Evolutionary conservation across 371 early-diverging fungal species (phyloP).

Genomic region (Mortierella sp.): DNA sequence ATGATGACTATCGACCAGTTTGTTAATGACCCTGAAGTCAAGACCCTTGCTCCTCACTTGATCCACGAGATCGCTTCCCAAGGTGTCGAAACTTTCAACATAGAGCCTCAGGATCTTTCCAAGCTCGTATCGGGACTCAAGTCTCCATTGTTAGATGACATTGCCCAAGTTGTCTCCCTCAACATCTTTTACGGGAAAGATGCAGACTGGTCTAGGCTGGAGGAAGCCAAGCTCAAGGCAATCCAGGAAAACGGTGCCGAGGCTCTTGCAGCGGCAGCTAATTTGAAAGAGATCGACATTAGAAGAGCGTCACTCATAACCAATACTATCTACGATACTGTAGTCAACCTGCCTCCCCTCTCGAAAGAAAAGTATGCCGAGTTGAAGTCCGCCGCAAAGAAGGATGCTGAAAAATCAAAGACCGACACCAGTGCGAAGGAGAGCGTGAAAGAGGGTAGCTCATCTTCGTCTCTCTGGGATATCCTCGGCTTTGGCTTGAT

Average conservation of each 20-base stretch:
- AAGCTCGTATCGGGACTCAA: slow-evolving; percentile 11
- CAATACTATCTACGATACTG: slow-evolving; percentile 47
- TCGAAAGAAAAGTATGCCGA: slow-evolving; percentile 28
- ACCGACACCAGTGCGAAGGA: not conserved
- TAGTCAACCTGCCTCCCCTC: slow-evolving; percentile 33
- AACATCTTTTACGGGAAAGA: slow-evolving; percentile 25
- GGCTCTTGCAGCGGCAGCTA: slow-evolving; percentile 15
- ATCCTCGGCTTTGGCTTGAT: slow-evolving; percentile 42
- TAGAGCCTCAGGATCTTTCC: slow-evolving; percentile 3
- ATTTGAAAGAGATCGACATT: slow-evolving; percentile 33
- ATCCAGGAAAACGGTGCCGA: slow-evolving; percentile 37
- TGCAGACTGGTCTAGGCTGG: slow-evolving; percentile 53
- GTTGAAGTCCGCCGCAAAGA: slow-evolving; percentile 9
- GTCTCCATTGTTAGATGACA: slow-evolving; percentile 37
- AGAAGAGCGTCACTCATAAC: slow-evolving; percentile 25
- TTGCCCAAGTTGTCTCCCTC: slow-evolving; percentile 39
- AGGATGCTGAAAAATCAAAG: not conserved
- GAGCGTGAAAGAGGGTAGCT: not conserved
- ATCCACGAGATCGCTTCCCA: slow-evolving; percentile 33
- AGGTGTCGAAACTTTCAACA: slow-evolving; percentile 25
- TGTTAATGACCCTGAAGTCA: slow-evolving; percentile 21
- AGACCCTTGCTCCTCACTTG: slow-evolving; percentile 32
- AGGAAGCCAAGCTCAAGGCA: slow-evolving; percentile 38
- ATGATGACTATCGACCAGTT: slow-evolving; percentile 30
- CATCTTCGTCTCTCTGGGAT: slow-evolving; percentile 34